These are phyloP conservation scores for Pythium rishiriense DNA, from an alignment of 352 stramenopile genomes.

Conservation along the genomic window DNA sequence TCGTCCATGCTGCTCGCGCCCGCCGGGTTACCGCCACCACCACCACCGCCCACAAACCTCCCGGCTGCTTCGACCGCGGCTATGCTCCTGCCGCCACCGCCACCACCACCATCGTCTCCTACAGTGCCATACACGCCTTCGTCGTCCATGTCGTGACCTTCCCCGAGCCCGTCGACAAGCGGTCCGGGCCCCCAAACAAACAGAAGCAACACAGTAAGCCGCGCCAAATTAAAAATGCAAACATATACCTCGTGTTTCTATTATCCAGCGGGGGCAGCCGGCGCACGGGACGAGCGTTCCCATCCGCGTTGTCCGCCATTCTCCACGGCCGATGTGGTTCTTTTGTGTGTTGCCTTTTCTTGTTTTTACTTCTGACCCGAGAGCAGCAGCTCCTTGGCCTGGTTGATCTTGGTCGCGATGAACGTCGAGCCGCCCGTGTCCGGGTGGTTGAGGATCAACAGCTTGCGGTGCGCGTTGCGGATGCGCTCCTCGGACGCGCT, in stretches of 20 bases:
- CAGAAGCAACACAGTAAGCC: no score
- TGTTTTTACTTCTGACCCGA: slow-evolving; percentile 28
- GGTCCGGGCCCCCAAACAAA: background rate
- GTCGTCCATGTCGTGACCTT: background rate
- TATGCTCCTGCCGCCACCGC: background rate
- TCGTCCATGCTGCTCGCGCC: slow-evolving; percentile 8
- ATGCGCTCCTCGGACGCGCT: slow-evolving; percentile 94
- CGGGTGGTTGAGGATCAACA: slow-evolving; percentile 99
- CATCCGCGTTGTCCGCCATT: no score
- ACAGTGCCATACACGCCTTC: background rate
- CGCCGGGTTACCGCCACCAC: background rate
- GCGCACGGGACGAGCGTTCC: no score
- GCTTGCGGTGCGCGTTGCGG: slow-evolving; percentile 97
- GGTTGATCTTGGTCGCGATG: slow-evolving; percentile 98
- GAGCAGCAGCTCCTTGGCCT: slow-evolving; percentile 98
- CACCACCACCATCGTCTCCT: background rate
- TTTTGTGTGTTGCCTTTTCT: no score
- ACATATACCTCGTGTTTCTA: background rate
- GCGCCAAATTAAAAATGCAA: background rate
- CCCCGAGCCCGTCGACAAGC: background rate
- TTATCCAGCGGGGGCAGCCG: no score
- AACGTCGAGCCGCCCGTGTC: slow-evolving; percentile 99
- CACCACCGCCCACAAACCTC: background rate
- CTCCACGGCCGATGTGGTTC: no score
- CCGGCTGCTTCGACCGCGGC: background rate